A percentile compares a stretch with the other conserved stretches of the same genome.
phyloP scores from a whole-genome alignment of 805 yeast genomes.

The Komagataella ulmi region DNA sequence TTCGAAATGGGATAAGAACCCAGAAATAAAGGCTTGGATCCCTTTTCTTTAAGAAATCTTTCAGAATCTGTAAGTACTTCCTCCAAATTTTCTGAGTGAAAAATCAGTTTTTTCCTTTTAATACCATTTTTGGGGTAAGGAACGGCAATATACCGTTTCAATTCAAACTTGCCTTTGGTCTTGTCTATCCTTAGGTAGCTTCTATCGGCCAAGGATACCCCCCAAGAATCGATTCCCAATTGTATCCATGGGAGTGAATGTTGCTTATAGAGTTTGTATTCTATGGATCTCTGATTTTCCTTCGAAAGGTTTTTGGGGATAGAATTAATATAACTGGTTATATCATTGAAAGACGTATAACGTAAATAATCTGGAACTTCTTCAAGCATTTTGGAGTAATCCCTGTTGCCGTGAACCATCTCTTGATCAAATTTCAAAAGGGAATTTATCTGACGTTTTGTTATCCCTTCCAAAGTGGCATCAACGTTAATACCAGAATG shows the following conservation, averaged over 20 bases:
- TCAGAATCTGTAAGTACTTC: conserved; percentile 9
- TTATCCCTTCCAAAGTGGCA: conserved; percentile 11
- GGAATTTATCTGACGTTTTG: not conserved
- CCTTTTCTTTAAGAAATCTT: conserved; percentile 4
- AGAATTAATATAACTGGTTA: not conserved
- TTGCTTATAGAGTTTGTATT: conserved; percentile 3
- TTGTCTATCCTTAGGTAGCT: conserved; percentile 10
- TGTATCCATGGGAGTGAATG: conserved; percentile 8
- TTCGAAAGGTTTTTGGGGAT: not conserved
- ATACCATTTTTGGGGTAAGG: not conserved
- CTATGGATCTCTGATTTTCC: conserved; percentile 1
- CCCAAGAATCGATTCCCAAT: conserved; percentile 11
- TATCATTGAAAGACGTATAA: not conserved
- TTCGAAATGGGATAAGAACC: conserved; percentile 7
- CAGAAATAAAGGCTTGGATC: conserved; percentile 1
- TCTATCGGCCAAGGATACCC: conserved; percentile 5
- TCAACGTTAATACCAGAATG: conserved; percentile 13
- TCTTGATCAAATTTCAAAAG: not conserved
- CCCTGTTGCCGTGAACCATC: not conserved
- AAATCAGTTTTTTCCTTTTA: not conserved
- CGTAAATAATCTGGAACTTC: not conserved
- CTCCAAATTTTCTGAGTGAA: conserved; percentile 5
- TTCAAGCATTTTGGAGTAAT: not conserved
- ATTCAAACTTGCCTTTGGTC: not conserved
- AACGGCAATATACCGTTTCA: not conserved